Base-by-base conservation (phyloP, 2,329 filamentous ascomycete species). In the Cadophora luteo-olivacea region DNA sequence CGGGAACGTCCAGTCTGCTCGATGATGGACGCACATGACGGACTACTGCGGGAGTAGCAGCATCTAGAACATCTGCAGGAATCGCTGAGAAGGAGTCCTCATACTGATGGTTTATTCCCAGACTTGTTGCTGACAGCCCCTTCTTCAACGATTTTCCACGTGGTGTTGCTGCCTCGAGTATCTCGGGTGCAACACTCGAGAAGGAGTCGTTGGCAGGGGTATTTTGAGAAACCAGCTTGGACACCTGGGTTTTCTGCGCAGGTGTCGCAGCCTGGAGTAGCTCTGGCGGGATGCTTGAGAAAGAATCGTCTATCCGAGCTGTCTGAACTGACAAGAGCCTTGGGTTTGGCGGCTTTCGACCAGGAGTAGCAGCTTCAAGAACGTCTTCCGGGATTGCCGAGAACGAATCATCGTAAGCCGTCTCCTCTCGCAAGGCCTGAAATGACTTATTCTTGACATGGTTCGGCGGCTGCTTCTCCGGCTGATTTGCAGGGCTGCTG, bases 401-500 rank as follows among this genome's bases (percentile, higher is more conserved):
- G 58, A 76, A 75, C 7, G 76, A 77, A 49, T 76, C 69, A 24
- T 75, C 61, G 2, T 69, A 57, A 38, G 9, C 29, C 1, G 60
- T 32, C 1, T 69, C 52, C 11, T 51, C 54, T 22, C 67, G 66
- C 11, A 69, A 33, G 19, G 72, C 62, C 7, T 72, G 41, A 14
- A 72, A 29, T 22, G 63, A 70, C 32, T 70, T 72, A 22, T 72
- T 69, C 52, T 57, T 68, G 14, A 65, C 16, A 7, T 65, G 54
- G 24, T 61, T 68, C 9, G 62, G 24, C 24, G 61, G 36, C 22
- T 60, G 65, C 36, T 67, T 70, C 60, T 69, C 68, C 33, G 67
- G 68, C 16, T 73, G 69, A 36, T 77, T 74, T 16, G 75, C 70
- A 51, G 78, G 77, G 22, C 78, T 79, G 48, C 80, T 77, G 2